phyloP scores from a whole-genome alignment of 768 basidiomycete genomes.

The Trametes punicea region DNA sequence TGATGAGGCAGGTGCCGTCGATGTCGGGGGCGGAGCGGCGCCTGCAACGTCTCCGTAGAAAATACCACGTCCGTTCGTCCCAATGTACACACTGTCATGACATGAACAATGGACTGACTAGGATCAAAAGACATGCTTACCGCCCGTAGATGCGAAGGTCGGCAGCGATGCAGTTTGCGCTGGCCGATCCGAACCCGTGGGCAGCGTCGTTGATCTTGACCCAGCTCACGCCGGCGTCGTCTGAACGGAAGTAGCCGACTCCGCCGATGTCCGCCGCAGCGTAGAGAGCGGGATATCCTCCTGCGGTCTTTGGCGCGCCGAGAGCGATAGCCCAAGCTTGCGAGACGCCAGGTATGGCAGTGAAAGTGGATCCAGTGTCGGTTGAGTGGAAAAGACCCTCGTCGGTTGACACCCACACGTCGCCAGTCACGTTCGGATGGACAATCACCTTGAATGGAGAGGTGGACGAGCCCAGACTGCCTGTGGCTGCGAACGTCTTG shows the following conservation, averaged over 20 bases:
- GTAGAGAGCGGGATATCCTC: slow-evolving; percentile 53
- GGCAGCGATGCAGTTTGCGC: slow-evolving; percentile 45
- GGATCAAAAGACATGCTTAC: slow-evolving; percentile 30
- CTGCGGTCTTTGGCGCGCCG: slow-evolving; percentile 45
- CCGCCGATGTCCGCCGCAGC: slow-evolving; percentile 51
- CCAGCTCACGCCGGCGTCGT: slow-evolving; percentile 56
- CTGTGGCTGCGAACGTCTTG: slow-evolving; percentile 44
- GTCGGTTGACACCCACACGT: slow-evolving; percentile 64
- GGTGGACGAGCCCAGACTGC: slow-evolving; percentile 46
- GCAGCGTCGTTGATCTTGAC: slow-evolving; percentile 54
- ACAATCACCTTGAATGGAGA: slow-evolving; percentile 51
- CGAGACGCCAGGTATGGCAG: slow-evolving; percentile 42
- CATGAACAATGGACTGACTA: not conserved
- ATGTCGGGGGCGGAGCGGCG: slow-evolving; percentile 20
- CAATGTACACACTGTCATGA: slow-evolving; percentile 50
- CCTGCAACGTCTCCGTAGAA: slow-evolving; percentile 40
- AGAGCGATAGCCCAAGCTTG: slow-evolving; percentile 58
- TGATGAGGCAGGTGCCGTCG: slow-evolving; percentile 20
- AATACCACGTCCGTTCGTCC: slow-evolving; percentile 56
- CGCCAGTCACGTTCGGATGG: slow-evolving; percentile 51
- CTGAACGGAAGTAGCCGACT: slow-evolving; percentile 53
- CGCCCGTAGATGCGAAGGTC: slow-evolving; percentile 54
- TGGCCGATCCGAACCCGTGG: slow-evolving; percentile 54
- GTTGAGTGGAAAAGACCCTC: slow-evolving; percentile 57
- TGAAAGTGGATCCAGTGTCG: slow-evolving; percentile 47